Percentiles rank a stretch among this genome's conserved stretches.
phyloP scores from a whole-genome alignment of 352 stramenopile species.

The Salisapilia sapeloensis region DNA sequence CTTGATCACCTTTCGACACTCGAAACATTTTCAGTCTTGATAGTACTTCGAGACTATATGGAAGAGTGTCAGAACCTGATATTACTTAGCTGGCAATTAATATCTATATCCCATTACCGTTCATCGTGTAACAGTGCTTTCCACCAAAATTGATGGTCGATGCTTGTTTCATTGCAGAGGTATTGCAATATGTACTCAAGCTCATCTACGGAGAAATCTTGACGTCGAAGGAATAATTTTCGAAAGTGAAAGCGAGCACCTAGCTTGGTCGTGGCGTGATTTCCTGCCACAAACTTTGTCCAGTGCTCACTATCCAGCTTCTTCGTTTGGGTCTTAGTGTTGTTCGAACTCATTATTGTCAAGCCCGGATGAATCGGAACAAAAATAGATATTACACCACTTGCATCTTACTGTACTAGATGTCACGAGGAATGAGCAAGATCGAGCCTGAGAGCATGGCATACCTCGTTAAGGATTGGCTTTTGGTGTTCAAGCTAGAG shows the following conservation, averaged over 20 bases:
- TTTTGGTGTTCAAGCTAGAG: constrained; percentile 11
- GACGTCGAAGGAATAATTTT: constrained; percentile 16
- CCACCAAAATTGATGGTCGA: constrained; percentile 21
- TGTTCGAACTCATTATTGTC: no score
- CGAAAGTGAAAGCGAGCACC: constrained; percentile 21
- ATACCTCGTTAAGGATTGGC: constrained; percentile 34
- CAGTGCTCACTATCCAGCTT: no score
- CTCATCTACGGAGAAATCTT: constrained; percentile 20
- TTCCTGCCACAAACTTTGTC: no score
- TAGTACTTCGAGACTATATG: constrained; percentile 12
- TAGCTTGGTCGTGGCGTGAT: constrained; percentile 17
- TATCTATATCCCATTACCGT: no score
- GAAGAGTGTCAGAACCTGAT: no score
- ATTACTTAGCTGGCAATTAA: no score
- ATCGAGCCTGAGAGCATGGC: no score
- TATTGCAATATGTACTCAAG: constrained; percentile 27
- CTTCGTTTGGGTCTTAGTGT: no score
- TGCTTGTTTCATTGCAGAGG: constrained; percentile 16
- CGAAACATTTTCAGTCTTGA: constrained; percentile 18
- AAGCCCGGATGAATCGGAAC: no score
- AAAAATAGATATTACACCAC: no score
- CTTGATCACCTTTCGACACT: constrained; percentile 15
- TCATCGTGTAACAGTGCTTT: constrained; percentile 11
- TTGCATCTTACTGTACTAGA: no score
- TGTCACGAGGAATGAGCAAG: no score